phyloP scores from a whole-genome alignment of 306 rosid species.

The Castanea crenata region DNA sequence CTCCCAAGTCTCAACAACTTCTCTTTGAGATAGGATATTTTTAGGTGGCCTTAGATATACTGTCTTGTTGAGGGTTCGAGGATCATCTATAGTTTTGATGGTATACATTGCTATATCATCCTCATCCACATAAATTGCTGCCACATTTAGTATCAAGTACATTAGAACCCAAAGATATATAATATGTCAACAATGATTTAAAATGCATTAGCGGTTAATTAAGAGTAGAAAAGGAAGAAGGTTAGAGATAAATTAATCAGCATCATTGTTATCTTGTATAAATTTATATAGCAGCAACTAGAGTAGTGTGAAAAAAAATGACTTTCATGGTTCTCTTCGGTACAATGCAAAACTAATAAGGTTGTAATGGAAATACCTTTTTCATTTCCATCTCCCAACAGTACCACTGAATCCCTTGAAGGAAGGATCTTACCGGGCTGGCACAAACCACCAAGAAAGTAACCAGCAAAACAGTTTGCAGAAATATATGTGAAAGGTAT shows the following conservation, averaged over 20 bases:
- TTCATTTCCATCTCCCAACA: conserved; percentile 66
- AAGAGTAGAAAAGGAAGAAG: too few relatives aligned
- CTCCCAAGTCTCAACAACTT: conserved; percentile 69
- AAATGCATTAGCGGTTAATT: not conserved
- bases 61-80: conserved; percentile 63
- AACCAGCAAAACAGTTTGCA: conserved; percentile 74
- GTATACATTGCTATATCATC: conserved; percentile 74
- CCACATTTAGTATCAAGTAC: not conserved
- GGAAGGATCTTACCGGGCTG: conserved; percentile 59
- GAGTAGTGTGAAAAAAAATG: too few relatives aligned
- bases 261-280: too few relatives aligned
- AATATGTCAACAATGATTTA: not conserved
- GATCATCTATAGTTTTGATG: conserved; percentile 57
- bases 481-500: conserved; percentile 78
- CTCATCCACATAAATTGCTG: conserved; percentile 66
- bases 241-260: too few relatives aligned
- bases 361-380: conserved; percentile 43
- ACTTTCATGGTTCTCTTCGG: too few relatives aligned
- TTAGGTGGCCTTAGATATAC: conserved; percentile 62
- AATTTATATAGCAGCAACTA: too few relatives aligned
- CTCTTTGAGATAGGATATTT: conserved; percentile 57
- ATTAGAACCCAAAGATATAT: not conserved
- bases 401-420: conserved; percentile 49
- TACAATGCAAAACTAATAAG: not conserved
- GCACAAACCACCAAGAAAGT: conserved; percentile 64